Percentiles rank a stretch among this genome's conserved stretches.
These are phyloP conservation scores for Vanilla planifolia DNA, from an alignment of 106 monocot species.

Conservation along the genomic window DNA sequence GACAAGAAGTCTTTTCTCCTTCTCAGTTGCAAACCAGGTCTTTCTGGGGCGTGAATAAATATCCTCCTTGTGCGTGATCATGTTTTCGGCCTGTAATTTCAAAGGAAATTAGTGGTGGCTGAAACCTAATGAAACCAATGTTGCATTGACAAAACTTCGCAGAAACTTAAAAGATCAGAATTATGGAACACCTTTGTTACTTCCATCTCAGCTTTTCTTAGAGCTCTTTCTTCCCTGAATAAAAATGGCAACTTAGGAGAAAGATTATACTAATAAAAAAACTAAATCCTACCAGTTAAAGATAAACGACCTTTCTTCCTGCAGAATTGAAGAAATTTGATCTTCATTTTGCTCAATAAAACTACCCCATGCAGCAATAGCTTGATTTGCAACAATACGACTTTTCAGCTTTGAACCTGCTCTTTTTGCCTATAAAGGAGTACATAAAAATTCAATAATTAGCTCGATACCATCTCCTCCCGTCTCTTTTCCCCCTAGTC, in stretches of 20 bases:
- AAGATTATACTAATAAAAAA: conserved; percentile 3
- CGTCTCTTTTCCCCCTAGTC: no score
- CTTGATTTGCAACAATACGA: conserved; percentile 77
- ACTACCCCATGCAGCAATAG: conserved; percentile 63
- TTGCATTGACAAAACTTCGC: background rate
- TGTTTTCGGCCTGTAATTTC: conserved; percentile 73
- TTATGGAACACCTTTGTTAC: conserved; percentile 59
- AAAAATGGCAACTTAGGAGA: conserved; percentile 2
- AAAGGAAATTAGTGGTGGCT: background rate
- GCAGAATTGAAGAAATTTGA: conserved; percentile 63
- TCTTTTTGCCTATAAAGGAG: conserved; percentile 66
- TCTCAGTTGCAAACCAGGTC: conserved; percentile 90
- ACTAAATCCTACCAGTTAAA: conserved; percentile 1
- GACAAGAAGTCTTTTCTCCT: conserved; percentile 70
- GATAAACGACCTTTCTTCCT: conserved; percentile 76
- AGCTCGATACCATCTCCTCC: no score
- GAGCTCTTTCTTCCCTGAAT: conserved; percentile 67
- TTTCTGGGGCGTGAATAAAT: conserved; percentile 92
- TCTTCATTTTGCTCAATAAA: conserved; percentile 85
- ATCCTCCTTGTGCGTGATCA: conserved; percentile 85
- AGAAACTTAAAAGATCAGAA: background rate
- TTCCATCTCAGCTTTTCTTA: conserved; percentile 98
- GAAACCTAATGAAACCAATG: background rate
- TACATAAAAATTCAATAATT: background rate
- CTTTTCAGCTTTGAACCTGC: conserved; percentile 79